These are phyloP conservation scores for Metarhizium sp. DNA, from an alignment of 2,329 filamentous ascomycete species.

Conservation along the genomic window DNA sequence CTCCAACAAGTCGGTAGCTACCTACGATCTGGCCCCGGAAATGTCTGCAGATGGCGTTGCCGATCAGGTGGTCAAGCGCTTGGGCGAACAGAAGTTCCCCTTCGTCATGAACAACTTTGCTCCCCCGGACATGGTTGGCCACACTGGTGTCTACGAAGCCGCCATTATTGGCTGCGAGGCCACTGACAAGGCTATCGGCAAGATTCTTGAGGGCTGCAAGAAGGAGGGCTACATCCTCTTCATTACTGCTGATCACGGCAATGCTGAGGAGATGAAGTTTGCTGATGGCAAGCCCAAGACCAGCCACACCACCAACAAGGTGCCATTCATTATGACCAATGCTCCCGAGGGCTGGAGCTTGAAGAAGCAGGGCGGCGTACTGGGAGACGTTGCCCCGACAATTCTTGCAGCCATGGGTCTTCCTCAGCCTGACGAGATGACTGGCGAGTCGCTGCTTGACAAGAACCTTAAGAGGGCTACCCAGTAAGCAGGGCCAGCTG, in stretches of 20 bases:
- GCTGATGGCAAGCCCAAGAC: slow-evolving; percentile 95
- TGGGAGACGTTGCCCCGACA: slow-evolving; percentile 96
- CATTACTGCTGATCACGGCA: slow-evolving; percentile 93
- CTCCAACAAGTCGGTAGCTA: slow-evolving; percentile 81
- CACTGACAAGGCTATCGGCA: slow-evolving; percentile 89
- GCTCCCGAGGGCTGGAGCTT: slow-evolving; percentile 83
- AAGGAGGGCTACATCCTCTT: slow-evolving; percentile 88
- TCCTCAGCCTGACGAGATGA: slow-evolving; percentile 86
- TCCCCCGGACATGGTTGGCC: slow-evolving; percentile 97
- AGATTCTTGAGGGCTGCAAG: slow-evolving; percentile 89
- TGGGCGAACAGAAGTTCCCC: slow-evolving; percentile 77
- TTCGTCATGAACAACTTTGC: slow-evolving; percentile 99
- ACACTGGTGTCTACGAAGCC: slow-evolving; percentile 95
- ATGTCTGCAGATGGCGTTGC: slow-evolving; percentile 93
- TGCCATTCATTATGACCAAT: slow-evolving; percentile 97
- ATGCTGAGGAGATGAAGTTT: slow-evolving; percentile 99
- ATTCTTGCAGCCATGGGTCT: slow-evolving; percentile 85
- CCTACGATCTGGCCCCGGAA: slow-evolving; percentile 88
- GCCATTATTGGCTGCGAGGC: slow-evolving; percentile 76
- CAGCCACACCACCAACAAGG: slow-evolving; percentile 94
- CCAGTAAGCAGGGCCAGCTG: slow-evolving; percentile 10
- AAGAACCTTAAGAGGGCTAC: slow-evolving; percentile 46
- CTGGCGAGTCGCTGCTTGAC: slow-evolving; percentile 71
- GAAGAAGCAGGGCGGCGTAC: slow-evolving; percentile 76
- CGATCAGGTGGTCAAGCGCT: slow-evolving; percentile 79